Percentiles rank a stretch among this genome's conserved stretches.
Evolutionary conservation across 805 yeast genomes (phyloP).

Genomic region (Lachancea quebecensis): DNA sequence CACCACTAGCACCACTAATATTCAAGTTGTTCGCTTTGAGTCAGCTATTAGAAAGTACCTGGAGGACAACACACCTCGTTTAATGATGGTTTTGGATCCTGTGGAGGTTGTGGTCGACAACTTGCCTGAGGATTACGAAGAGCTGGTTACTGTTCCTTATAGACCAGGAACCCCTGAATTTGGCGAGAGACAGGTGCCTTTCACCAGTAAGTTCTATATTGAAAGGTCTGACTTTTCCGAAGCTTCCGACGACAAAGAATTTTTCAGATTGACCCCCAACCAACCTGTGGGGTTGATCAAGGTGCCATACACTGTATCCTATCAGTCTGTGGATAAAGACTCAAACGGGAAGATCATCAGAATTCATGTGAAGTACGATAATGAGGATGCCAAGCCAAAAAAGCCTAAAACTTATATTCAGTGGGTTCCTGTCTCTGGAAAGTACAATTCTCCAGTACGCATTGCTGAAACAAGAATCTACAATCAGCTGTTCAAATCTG

Average conservation of each 20-base stretch:
- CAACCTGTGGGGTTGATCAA: constrained; percentile 93
- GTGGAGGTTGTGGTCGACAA: constrained; percentile 77
- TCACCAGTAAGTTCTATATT: constrained; percentile 71
- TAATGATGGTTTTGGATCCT: constrained; percentile 90
- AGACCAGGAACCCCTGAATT: constrained; percentile 78
- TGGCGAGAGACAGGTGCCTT: constrained; percentile 69
- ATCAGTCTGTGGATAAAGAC: constrained; percentile 55
- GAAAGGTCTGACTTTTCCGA: constrained; percentile 85
- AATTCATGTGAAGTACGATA: constrained; percentile 76
- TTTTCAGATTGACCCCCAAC: constrained; percentile 87
- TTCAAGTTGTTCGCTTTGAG: constrained; percentile 86
- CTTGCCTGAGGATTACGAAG: constrained; percentile 65
- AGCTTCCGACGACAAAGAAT: constrained; percentile 51
- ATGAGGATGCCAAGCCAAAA: constrained; percentile 44
- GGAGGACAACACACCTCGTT: constrained; percentile 87
- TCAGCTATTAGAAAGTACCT: constrained; percentile 79
- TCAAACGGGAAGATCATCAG: constrained; percentile 54
- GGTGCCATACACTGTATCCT: constrained; percentile 78
- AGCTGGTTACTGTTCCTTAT: constrained; percentile 71
- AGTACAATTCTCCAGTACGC: constrained; percentile 54
- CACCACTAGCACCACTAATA: constrained; percentile 86
- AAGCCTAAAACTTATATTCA: constrained; percentile 96
- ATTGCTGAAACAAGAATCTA: constrained; percentile 78
- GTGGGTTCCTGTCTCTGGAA: constrained; percentile 78
- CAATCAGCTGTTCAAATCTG: constrained; percentile 81